These are phyloP conservation scores for Penicillium riverlandense DNA, from an alignment of 495 filamentous ascomycete genomes.

Conservation along the genomic window DNA sequence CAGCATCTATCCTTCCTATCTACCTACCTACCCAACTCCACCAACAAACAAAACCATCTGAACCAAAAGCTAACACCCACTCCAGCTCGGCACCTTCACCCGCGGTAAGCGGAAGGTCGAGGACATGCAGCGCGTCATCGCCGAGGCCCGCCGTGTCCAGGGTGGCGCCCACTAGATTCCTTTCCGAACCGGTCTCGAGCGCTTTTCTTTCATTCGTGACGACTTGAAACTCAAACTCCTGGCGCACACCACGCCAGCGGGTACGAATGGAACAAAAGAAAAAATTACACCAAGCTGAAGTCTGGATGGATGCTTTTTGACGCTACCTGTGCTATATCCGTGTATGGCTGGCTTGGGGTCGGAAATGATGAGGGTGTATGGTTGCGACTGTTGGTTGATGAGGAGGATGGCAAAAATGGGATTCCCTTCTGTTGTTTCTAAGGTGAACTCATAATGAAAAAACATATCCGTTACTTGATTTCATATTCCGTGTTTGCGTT, in stretches of 20 bases:
- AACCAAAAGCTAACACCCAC: constrained; percentile 10
- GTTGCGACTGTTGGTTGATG: constrained; percentile 20
- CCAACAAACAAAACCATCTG: neutral
- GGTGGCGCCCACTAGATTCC: constrained; percentile 54
- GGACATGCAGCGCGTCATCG: constrained; percentile 94
- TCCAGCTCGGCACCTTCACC: constrained; percentile 87
- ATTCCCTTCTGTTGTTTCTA: constrained; percentile 14
- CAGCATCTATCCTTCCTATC: no score
- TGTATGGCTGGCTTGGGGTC: constrained; percentile 18
- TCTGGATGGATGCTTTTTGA: neutral
- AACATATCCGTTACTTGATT: constrained; percentile 15
- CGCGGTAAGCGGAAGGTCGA: constrained; percentile 99
- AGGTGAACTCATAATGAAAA: constrained; percentile 31
- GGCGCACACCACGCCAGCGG: constrained; percentile 12
- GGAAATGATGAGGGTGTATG: constrained; percentile 15
- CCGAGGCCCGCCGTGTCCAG: constrained; percentile 76
- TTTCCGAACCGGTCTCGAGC: constrained; percentile 22
- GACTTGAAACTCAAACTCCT: constrained; percentile 21
- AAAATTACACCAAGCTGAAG: constrained; percentile 8
- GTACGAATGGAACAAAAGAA: constrained; percentile 9
- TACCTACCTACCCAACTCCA: neutral
- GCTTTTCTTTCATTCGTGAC: constrained; percentile 23
- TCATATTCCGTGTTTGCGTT: neutral
- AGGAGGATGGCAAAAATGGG: constrained; percentile 27
- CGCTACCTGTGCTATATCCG: constrained; percentile 6